phyloP scores from a whole-genome alignment of 345 rosid genomes.

The Heritiera littoralis region DNA sequence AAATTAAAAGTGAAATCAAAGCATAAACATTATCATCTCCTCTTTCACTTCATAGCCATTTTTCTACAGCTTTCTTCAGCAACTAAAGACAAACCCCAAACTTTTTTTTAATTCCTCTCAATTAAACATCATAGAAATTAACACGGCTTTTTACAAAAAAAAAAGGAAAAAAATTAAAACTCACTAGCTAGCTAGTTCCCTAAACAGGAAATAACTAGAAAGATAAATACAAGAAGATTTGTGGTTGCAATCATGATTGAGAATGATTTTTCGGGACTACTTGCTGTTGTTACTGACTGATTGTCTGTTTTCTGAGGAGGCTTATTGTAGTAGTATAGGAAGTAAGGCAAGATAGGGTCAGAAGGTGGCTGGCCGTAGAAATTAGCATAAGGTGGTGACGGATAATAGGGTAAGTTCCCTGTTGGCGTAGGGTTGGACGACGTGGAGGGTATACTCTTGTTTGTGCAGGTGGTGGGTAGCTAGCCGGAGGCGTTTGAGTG shows the following conservation, averaged over 20 bases:
- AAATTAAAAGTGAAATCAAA: not conserved
- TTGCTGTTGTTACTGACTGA: conserved; percentile 30
- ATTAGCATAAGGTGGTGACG: conserved; percentile 48
- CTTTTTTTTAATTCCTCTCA: conserved; percentile 2
- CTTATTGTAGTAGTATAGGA: conserved; percentile 67
- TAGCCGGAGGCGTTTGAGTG: conserved; percentile 35
- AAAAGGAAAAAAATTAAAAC: not conserved
- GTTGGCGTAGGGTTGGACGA: conserved; percentile 47
- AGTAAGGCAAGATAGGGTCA: conserved; percentile 76
- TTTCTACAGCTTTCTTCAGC: not conserved
- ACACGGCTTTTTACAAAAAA: not conserved
- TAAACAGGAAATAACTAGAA: conserved; percentile 15
- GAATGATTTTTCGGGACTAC: conserved; percentile 16
- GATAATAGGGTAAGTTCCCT: conserved; percentile 50
- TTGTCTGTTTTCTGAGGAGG: conserved; percentile 61
- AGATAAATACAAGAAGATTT: conserved; percentile 16
- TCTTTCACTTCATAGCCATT: not conserved
- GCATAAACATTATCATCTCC: not conserved
- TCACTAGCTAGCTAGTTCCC: not conserved
- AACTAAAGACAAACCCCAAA: conserved; percentile 11
- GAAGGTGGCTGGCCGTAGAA: conserved; percentile 71
- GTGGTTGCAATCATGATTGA: not conserved
- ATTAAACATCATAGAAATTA: not conserved
- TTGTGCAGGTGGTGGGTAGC: conserved; percentile 37
- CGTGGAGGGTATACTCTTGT: conserved; percentile 51